phyloP scores from a whole-genome alignment of 805 yeast genomes.

The Zygoascus ofunaensis region DNA sequence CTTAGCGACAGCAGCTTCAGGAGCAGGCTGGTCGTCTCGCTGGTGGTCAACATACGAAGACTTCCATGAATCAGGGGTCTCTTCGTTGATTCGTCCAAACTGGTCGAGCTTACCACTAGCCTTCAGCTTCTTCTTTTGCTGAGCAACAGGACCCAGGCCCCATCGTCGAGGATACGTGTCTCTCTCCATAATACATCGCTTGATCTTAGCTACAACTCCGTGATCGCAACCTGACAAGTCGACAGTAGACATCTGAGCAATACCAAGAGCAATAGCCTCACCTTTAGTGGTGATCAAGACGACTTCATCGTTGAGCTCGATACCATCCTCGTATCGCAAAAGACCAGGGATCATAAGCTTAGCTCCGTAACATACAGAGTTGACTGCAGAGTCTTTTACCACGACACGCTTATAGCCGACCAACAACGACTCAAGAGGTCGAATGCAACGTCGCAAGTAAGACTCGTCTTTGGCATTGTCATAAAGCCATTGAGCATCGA shows the following conservation, averaged over 20 bases:
- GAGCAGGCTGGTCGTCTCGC: conserved; percentile 12
- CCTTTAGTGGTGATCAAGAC: conserved; percentile 98
- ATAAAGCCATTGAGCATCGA: conserved; percentile 97
- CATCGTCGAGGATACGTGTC: conserved; percentile 99
- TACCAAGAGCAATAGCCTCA: conserved; percentile 97
- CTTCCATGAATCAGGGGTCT: conserved; percentile 91
- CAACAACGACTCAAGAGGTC: conserved; percentile 88
- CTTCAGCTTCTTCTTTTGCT: conserved; percentile 96
- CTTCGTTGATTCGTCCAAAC: conserved; percentile 87
- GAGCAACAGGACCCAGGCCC: conserved; percentile 98
- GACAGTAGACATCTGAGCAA: conserved; percentile 98
- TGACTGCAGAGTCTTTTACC: conserved; percentile 90
- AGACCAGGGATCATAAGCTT: conserved; percentile 98
- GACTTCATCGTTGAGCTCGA: conserved; percentile 94
- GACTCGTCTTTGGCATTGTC: conserved; percentile 97
- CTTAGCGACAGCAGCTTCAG: conserved; percentile 18
- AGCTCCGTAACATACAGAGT: conserved; percentile 98
- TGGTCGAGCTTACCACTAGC: conserved; percentile 95
- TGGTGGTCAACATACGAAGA: conserved; percentile 55
- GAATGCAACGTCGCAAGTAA: conserved; percentile 84
- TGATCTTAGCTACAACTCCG: conserved; percentile 96
- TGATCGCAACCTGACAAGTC: conserved; percentile 96
- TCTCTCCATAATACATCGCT: conserved; percentile 99
- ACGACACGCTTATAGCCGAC: conserved; percentile 96
- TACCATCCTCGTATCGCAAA: conserved; percentile 94